A percentile compares a stretch with the other conserved stretches of the same genome.
These are phyloP conservation scores for Xylariaceae sp. DNA, from an alignment of 2,329 filamentous ascomycete genomes.

Conservation along the genomic window DNA sequence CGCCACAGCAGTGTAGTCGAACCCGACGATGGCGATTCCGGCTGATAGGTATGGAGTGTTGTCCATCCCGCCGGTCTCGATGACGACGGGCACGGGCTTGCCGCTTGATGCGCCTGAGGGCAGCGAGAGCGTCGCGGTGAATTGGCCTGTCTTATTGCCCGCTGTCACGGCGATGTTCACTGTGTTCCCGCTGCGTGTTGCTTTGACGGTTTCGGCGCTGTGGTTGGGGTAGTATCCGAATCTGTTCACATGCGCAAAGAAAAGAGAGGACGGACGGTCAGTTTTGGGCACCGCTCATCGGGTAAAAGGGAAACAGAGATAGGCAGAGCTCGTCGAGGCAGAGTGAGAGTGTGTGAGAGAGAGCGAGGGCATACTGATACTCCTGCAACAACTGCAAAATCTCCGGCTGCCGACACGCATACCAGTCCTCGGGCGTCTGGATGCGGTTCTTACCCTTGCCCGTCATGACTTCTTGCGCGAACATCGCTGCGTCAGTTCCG, in stretches of 20 bases:
- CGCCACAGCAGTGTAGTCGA: conserved; percentile 45
- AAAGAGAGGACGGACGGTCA: no score
- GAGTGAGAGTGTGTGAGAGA: background rate
- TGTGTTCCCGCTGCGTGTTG: conserved; percentile 42
- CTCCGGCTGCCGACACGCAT: conserved; percentile 45
- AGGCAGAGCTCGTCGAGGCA: background rate
- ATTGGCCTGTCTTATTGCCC: conserved; percentile 41
- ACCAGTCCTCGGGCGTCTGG: conserved; percentile 44
- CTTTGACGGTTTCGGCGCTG: conserved; percentile 42
- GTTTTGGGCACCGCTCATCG: no score
- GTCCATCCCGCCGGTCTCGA: conserved; percentile 48
- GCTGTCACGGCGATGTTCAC: conserved; percentile 40
- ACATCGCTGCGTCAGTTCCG: conserved; percentile 23
- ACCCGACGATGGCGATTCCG: conserved; percentile 46
- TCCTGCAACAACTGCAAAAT: conserved; percentile 47
- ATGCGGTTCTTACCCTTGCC: conserved; percentile 41
- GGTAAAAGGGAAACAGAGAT: background rate
- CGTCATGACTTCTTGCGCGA: conserved; percentile 33
- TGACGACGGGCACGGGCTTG: conserved; percentile 42
- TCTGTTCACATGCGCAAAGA: conserved; percentile 10
- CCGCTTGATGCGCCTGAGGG: conserved; percentile 33
- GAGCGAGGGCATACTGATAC: conserved; percentile 39
- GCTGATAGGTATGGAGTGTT: conserved; percentile 43
- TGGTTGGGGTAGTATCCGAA: conserved; percentile 48
- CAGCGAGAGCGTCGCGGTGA: conserved; percentile 40